Percentiles rank a stretch among this genome's conserved stretches.
Evolutionary conservation across 1,284 basidiomycete species (phyloP).

Genomic region (Exsudoporus floridanus): DNA sequence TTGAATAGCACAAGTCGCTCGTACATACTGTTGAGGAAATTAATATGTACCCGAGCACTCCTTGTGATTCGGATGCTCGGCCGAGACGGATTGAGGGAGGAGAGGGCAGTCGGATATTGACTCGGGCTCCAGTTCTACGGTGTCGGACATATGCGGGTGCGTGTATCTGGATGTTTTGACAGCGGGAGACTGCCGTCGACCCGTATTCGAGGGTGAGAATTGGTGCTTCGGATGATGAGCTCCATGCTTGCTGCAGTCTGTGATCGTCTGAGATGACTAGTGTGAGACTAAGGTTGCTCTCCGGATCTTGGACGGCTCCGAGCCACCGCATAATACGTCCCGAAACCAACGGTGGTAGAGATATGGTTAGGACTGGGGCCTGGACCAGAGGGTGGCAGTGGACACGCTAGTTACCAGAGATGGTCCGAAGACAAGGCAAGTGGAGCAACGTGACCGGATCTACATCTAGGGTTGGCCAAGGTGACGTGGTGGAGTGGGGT

Average conservation of each 20-base stretch:
- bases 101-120: neutral
- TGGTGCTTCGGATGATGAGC: neutral
- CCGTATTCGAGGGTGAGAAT: neutral
- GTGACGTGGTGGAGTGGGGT: neutral
- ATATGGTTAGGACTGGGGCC: neutral
- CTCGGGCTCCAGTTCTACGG: neutral
- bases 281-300: neutral
- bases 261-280: neutral
- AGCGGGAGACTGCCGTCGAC: neutral
- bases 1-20: neutral
- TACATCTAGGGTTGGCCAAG: no score
- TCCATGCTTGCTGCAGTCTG: no score
- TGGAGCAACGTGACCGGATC: neutral
- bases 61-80: slow-evolving; percentile 4
- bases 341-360: neutral
- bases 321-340: neutral
- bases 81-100: neutral
- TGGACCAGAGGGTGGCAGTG: neutral
- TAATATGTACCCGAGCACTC: neutral
- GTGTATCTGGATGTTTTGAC: neutral
- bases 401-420: neutral
- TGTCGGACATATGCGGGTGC: neutral
- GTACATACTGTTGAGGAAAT: neutral
- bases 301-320: slow-evolving; percentile 10
- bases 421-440: neutral